phyloP scores from a whole-genome alignment of 208 protist genomes.

The Vickermania spadyakhi region DNA sequence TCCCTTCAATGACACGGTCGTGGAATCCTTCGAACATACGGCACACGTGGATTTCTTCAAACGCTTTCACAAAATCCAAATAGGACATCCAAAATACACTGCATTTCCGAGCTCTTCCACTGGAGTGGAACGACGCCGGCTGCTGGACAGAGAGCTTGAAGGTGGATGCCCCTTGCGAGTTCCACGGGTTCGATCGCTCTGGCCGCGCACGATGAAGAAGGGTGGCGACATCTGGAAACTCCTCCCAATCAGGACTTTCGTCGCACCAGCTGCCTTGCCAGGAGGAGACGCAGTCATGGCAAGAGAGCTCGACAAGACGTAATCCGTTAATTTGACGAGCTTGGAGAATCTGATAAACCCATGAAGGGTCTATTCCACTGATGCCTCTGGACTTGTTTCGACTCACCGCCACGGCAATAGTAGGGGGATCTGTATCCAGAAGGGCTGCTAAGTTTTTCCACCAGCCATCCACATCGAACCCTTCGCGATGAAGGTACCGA shows the following conservation, averaged over 20 bases:
- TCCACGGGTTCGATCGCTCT: neutral
- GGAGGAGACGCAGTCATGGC: conserved; percentile 14
- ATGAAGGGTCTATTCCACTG: conserved; percentile 37
- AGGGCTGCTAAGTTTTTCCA: conserved; percentile 28
- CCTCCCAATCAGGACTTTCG: conserved; percentile 49
- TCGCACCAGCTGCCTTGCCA: conserved; percentile 80
- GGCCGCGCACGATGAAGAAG: conserved; percentile 13
- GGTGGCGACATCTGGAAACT: conserved; percentile 38
- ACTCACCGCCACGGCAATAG: conserved; percentile 31
- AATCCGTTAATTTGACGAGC: conserved; percentile 48
- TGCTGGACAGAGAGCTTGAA: neutral
- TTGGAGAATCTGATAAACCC: conserved; percentile 47
- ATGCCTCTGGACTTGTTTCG: conserved; percentile 12
- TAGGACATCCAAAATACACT: conserved; percentile 83
- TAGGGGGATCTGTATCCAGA: conserved; percentile 9
- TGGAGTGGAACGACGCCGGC: neutral
- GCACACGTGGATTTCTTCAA: conserved; percentile 59
- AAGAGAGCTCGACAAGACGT: conserved; percentile 47
- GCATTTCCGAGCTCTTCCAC: neutral
- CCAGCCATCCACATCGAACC: conserved; percentile 35
- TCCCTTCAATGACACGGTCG: conserved; percentile 30
- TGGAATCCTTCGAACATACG: conserved; percentile 42
- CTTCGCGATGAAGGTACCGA: conserved; percentile 25
- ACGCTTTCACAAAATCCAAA: conserved; percentile 50
- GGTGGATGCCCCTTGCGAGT: neutral